Conservation (phyloP, 2,329 filamentous ascomycete genomes). For the Coniochaeta ligniaria region DNA sequence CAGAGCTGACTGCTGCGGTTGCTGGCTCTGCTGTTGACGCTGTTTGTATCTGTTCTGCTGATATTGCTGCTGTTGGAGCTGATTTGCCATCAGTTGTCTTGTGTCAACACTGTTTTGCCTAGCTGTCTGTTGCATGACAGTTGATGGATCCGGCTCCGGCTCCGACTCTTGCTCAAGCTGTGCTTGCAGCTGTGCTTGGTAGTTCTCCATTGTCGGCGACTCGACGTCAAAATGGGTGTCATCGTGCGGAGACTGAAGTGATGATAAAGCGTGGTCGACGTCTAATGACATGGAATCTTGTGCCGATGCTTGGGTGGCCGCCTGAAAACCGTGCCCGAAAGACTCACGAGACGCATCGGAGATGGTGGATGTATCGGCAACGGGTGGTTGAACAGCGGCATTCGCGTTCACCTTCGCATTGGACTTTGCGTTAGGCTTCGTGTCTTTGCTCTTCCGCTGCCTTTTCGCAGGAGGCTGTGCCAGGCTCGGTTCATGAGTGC, state of each 20-base stretch:
- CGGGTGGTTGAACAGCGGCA: conserved; percentile 2
- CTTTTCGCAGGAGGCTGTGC: conserved; percentile 26
- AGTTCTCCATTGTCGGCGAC: conserved; percentile 18
- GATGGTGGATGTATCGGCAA: conserved; percentile 3
- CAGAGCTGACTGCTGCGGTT: conserved; percentile 3
- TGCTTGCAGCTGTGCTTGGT: conserved; percentile 19
- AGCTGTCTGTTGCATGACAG: not conserved
- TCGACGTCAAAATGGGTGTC: conserved; percentile 16
- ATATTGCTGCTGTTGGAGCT: conserved; percentile 10
- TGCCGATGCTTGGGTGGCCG: not conserved
- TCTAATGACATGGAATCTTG: conserved; percentile 6
- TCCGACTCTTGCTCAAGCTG: conserved; percentile 17
- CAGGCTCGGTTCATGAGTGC: conserved; percentile 5
- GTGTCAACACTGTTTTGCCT: conserved; percentile 10
- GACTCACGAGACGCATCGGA: not conserved
- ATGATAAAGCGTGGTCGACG: conserved; percentile 8
- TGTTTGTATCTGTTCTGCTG: conserved; percentile 13
- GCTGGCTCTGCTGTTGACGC: conserved; percentile 8
- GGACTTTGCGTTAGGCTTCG: conserved; percentile 5
- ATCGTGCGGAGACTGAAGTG: conserved; percentile 11
- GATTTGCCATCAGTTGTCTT: conserved; percentile 7
- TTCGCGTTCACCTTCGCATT: not conserved
- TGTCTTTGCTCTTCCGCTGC: conserved; percentile 27
- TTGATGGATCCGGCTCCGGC: conserved; percentile 8
- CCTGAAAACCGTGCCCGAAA: not conserved